Base-by-base conservation (phyloP, 2,329 filamentous ascomycete genomes). In the Aspergillus intermedius region DNA sequence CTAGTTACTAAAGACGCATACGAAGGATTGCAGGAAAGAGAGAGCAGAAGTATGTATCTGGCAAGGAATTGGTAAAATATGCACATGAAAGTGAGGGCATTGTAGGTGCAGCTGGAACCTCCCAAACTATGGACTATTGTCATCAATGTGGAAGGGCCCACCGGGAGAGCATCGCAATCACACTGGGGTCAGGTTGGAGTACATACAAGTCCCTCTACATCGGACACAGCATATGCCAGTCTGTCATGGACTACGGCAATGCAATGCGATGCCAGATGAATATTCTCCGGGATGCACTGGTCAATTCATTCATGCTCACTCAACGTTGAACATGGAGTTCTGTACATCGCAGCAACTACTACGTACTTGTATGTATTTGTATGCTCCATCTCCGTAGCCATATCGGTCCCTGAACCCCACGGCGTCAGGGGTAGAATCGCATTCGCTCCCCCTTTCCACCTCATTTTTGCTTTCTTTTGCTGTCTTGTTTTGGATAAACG, bases 341-440 rank as follows among this genome's bases (percentile, higher is more conserved):
- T 22, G 5, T 22, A 22, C 21, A 22, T 22, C 21, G 21, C 21
- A 22, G 21, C 17, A 19, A 19, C 17, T 19, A 19, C 17, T 19
- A 19, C 17, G 30, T 35, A 35, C n/a, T 35, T 35, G 34, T 35
- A 35, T 35, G 32, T 35, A 35, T 5, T 35, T 30, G 25, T 10
- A 30, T 30, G 25, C 25, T 30, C 25, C 9, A 30, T 12, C 21
- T 22, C 21, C 21, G 21, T 22, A 22, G 21, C 5, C 25, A 12
- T 30, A 12, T 30, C 25, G 35, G 32, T 37, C 21, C 32, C 21
- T 28, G 12, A 30, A 48, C 47, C 47, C 47, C 47, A 44, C 47
- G 37, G 23, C 32, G 34, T 48, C 47, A 48, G 47, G 47, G 47
- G 47, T 23, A 25, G 30, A 44, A 32, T 44, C 17, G 13, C 10